Percentiles rank a stretch among this genome's conserved stretches.
These are phyloP conservation scores for Talaromyces atroroseus DNA, from an alignment of 2,329 filamentous ascomycete species.

Conservation along the genomic window DNA sequence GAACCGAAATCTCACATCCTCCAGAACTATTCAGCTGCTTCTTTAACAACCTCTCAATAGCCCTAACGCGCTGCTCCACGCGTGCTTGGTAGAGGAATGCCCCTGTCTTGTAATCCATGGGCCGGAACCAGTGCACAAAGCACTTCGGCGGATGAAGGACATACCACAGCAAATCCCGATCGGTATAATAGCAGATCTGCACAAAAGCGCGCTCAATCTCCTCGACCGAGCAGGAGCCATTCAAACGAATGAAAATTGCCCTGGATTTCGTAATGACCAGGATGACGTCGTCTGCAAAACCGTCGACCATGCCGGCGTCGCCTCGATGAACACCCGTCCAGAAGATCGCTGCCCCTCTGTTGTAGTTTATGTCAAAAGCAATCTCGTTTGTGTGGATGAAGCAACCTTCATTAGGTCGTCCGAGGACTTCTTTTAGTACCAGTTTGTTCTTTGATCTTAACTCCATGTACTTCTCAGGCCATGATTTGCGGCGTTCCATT, in stretches of 20 bases:
- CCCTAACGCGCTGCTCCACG: not conserved
- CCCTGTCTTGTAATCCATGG: not conserved
- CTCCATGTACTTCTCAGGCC: not conserved
- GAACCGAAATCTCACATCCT: not conserved
- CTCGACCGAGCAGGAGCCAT: not conserved
- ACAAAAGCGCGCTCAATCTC: not conserved
- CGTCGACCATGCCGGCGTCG: not conserved
- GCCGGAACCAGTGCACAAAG: not conserved
- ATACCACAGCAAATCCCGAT: not conserved
- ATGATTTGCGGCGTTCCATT: not conserved
- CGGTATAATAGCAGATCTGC: not conserved
- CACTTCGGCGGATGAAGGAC: not conserved
- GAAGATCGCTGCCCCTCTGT: not conserved
- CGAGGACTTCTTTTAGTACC: not conserved
- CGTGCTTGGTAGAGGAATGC: not conserved
- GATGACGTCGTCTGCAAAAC: not conserved
- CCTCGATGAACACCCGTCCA: not conserved
- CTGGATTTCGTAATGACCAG: not conserved
- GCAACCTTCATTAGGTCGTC: not conserved
- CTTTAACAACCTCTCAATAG: not conserved
- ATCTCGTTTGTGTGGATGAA: not conserved
- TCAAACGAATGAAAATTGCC: not conserved
- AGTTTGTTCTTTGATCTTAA: not conserved
- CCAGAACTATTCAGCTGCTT: not conserved
- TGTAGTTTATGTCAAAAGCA: not conserved